Conservation (phyloP, 2,329 filamentous ascomycete genomes). For the Beauveria medogensis region DNA sequence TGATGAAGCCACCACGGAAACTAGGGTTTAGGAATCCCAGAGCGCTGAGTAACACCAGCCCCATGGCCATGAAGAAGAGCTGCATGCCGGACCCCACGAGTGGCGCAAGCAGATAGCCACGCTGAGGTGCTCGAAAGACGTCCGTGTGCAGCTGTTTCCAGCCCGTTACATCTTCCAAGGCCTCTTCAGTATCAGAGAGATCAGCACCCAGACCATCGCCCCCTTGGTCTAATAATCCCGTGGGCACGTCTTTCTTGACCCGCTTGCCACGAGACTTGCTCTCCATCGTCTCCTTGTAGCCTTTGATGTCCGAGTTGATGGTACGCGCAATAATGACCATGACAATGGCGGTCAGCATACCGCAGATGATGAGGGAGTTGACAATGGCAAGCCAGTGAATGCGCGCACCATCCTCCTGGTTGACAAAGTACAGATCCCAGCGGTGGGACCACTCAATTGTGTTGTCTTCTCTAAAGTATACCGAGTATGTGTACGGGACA, state of each 20-base stretch:
- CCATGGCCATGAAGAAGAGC: conserved; percentile 71
- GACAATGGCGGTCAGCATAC: conserved; percentile 68
- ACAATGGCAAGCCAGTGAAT: conserved; percentile 86
- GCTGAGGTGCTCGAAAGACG: conserved; percentile 67
- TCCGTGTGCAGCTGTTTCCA: conserved; percentile 89
- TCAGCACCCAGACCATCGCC: conserved; percentile 51
- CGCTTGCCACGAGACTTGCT: conserved; percentile 58
- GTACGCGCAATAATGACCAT: conserved; percentile 75
- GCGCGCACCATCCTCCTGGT: conserved; percentile 71
- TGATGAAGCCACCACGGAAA: conserved; percentile 84
- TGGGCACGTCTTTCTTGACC: conserved; percentile 49
- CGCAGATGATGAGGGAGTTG: conserved; percentile 79
- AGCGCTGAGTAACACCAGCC: conserved; percentile 64
- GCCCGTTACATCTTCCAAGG: conserved; percentile 70
- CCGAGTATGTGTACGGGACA: conserved; percentile 81
- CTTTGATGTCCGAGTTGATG: conserved; percentile 69
- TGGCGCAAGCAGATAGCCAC: conserved; percentile 67
- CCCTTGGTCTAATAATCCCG: conserved; percentile 53
- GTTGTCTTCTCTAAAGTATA: conserved; percentile 80
- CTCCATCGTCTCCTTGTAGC: conserved; percentile 54
- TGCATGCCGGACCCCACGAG: conserved; percentile 81
- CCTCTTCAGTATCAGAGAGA: conserved; percentile 44
- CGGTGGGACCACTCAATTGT: conserved; percentile 73
- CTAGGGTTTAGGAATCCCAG: conserved; percentile 76
- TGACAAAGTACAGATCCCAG: conserved; percentile 86